Evolutionary conservation across 768 basidiomycete species (phyloP).

Genomic region (Dentipellis sp.): DNA sequence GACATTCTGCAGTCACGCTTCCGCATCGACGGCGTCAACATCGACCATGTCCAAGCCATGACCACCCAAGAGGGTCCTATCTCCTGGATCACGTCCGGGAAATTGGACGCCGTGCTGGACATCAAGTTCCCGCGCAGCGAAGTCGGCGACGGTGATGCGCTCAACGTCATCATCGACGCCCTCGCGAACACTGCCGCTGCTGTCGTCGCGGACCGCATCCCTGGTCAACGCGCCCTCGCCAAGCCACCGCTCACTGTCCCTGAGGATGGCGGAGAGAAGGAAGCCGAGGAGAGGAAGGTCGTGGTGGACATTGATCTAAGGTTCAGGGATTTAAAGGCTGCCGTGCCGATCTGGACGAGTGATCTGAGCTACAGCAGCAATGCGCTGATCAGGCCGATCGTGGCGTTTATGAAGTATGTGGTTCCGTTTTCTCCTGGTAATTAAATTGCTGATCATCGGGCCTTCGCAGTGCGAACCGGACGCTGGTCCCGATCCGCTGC

Average conservation of each 20-base stretch:
- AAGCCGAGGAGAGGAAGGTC: conserved; percentile 31
- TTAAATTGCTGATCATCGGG: conserved; percentile 4
- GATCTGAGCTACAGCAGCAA: conserved; percentile 89
- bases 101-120: conserved; percentile 93
- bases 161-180: conserved; percentile 81
- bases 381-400: conserved; percentile 90
- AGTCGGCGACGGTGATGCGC: conserved; percentile 58
- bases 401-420: conserved; percentile 94
- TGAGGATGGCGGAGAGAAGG: conserved; percentile 26
- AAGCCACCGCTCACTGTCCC: conserved; percentile 81
- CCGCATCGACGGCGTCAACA: conserved; percentile 91
- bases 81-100: conserved; percentile 96
- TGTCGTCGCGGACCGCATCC: conserved; percentile 55
- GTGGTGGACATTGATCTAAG: conserved; percentile 89
- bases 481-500: conserved; percentile 90
- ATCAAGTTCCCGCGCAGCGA: conserved; percentile 91
- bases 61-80: conserved; percentile 81
- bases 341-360: conserved; percentile 82
- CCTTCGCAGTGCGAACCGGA: conserved; percentile 71
- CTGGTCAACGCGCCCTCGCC: conserved; percentile 79
- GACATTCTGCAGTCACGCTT: conserved; percentile 64
- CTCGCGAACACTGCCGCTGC: conserved; percentile 57
- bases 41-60: conserved; percentile 88
- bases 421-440: not conserved
- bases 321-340: conserved; percentile 93